These are phyloP conservation scores for Psilocybe sp. DNA, from an alignment of 768 basidiomycete species.

Conservation along the genomic window DNA sequence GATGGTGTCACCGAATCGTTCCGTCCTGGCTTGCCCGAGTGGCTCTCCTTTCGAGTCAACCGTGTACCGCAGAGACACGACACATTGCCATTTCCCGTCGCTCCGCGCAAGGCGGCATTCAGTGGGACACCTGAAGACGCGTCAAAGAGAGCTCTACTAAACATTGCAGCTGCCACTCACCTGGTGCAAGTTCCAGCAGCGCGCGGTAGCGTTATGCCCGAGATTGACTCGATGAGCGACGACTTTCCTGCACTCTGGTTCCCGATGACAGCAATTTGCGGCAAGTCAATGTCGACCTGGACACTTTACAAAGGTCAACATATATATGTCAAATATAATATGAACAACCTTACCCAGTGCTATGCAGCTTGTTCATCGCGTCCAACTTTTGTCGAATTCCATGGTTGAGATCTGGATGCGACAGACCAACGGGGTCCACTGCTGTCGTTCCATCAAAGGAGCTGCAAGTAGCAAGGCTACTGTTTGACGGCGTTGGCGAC, in stretches of 20 bases:
- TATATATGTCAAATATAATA: not conserved
- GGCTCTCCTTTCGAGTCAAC: constrained; percentile 36
- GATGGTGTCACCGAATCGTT: constrained; percentile 48
- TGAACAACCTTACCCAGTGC: constrained; percentile 45
- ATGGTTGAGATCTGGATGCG: constrained; percentile 37
- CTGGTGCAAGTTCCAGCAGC: constrained; percentile 77
- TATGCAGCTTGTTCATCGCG: constrained; percentile 53
- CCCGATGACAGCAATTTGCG: constrained; percentile 72
- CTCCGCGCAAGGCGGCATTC: constrained; percentile 52
- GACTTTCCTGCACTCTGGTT: constrained; percentile 76
- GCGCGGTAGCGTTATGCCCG: constrained; percentile 66
- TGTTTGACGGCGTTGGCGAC: no score
- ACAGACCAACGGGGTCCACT: constrained; percentile 39
- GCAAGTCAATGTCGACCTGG: constrained; percentile 68
- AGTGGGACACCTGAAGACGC: constrained; percentile 45
- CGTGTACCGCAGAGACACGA: constrained; percentile 44
- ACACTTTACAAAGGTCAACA: constrained; percentile 37
- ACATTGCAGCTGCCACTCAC: constrained; percentile 26
- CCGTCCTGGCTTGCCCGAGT: constrained; percentile 34
- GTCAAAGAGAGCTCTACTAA: not conserved
- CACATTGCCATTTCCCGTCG: constrained; percentile 43
- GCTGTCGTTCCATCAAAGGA: no score
- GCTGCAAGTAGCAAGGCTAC: no score
- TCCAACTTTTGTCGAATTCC: constrained; percentile 52
- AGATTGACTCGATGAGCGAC: constrained; percentile 75